Evolutionary conservation across 148 eudicot species (phyloP).

Genomic region (Arbutus unedo): DNA sequence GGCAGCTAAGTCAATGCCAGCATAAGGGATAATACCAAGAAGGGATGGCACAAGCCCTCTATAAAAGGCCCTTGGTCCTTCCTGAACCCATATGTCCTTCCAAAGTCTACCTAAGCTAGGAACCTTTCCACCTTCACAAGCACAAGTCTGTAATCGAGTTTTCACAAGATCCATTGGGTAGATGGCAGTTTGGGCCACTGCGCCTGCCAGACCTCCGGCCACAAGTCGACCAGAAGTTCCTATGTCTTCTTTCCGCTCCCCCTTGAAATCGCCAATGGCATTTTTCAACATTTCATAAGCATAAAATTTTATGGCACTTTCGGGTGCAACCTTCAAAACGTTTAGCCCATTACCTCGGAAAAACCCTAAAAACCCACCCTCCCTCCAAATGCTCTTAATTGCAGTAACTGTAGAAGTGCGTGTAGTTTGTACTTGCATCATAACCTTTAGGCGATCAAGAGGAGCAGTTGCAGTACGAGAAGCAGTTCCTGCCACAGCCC

Average conservation of each 20-base stretch:
- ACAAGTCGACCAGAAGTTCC: conserved; percentile 72
- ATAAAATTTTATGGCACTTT: conserved; percentile 90
- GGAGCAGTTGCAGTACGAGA: conserved; percentile 99
- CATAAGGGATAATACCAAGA: conserved; percentile 88
- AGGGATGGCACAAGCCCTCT: conserved; percentile 86
- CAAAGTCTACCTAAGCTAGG: conserved; percentile 64
- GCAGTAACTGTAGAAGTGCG: conserved; percentile 58
- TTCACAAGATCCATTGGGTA: conserved; percentile 96
- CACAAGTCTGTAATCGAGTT: conserved; percentile 81
- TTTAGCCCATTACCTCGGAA: conserved; percentile 94
- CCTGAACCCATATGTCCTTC: conserved; percentile 80
- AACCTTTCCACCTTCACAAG: conserved; percentile 52
- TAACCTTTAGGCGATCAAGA: conserved; percentile 84
- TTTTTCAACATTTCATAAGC: conserved; percentile 80
- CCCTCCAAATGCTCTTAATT: conserved; percentile 67
- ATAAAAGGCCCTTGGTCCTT: conserved; percentile 87
- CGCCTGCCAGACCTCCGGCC: conserved; percentile 94
- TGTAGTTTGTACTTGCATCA: conserved; percentile 71
- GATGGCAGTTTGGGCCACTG: conserved; percentile 90
- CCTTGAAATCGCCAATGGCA: conserved; percentile 54
- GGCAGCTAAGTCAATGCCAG: conserved; percentile 93
- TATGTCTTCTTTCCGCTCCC: conserved; percentile 60
- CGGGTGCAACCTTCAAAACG: conserved; percentile 91
- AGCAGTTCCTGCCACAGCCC: conserved; percentile 93
- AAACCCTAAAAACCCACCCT: conserved; percentile 73